Evolutionary conservation across 176 grass and related monocot genomes (phyloP), one percentile per base, ranked within the genome.

Genomic region (Elaeis guineensis): DNA sequence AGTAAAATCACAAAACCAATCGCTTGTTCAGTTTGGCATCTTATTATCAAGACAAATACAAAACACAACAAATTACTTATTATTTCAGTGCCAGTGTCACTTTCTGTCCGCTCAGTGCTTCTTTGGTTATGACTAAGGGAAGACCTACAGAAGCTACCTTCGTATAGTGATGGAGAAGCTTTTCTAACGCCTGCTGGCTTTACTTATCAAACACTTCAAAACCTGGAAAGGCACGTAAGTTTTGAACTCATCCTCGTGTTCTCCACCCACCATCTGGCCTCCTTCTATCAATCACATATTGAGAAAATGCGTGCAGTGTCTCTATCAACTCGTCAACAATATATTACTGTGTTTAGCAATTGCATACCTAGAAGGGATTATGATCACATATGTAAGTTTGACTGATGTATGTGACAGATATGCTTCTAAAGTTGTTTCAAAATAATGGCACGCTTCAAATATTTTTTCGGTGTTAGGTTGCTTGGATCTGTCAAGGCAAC

Each of bases 331-430:
- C 35, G 5, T 44, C 35, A 44, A 44, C 35, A 44, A 14, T 44
- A 44, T 44, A 12, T 44, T 14, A 44, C 35, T 14, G 35, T 44
- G 35, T 76, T 79, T 85, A 72, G 70, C 69, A 75, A 77, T 57
- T 67, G 17, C 73, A 35, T 25, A 95, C 81, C 85, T 95, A 85
- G 79, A 87, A 80, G 67, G 50, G 26, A 9, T 58, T 55, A 73
- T 51, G 79, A 85, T 70, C 78, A 79, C 71, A 77, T 80, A 64
- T 89, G 79, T 78, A 75, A 74, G 71, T 76, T 72, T 89, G 89
- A 85, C 78, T 72, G 77, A 57, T 71, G 74, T 82, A 48, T 19
- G 48, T 71, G 67, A 55, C 60, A 19, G 61, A 19, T 75, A 77
- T 86, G 59, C 28, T 8, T 57, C 16, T 14, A 60, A 61, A 55